Conservation (phyloP, 1,139 yeast genomes). For the Taphrina confusa region DNA sequence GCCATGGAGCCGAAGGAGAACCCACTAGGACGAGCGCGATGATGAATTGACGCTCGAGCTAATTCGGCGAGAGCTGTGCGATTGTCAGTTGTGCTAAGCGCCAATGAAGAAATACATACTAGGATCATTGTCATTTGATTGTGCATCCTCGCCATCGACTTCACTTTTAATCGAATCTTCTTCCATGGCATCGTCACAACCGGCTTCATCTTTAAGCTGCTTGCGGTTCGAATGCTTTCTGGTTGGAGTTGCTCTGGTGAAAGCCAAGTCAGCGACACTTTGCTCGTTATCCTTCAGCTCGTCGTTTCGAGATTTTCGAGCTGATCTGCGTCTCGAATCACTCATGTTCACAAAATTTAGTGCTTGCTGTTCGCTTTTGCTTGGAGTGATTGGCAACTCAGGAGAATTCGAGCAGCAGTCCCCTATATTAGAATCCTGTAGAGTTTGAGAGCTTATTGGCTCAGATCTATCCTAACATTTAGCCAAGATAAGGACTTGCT, state of each 20-base stretch:
- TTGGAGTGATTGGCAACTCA: background rate
- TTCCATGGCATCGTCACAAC: constrained; percentile 36
- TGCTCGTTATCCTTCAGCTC: constrained; percentile 19
- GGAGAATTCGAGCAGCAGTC: too few relatives aligned
- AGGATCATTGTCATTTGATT: constrained; percentile 41
- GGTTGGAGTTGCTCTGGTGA: background rate
- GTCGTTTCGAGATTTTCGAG: constrained; percentile 26
- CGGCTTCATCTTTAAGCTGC: constrained; percentile 18
- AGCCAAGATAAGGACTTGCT: too few relatives aligned
- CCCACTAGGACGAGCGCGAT: constrained; percentile 40
- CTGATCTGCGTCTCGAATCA: constrained; percentile 24
- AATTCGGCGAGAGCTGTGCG: constrained; percentile 10
- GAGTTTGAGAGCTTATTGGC: too few relatives aligned
- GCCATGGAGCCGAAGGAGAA: constrained; percentile 44
- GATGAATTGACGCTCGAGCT: constrained; percentile 35
- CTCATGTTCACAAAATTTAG: background rate
- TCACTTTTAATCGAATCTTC: constrained; percentile 43
- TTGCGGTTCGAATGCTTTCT: background rate
- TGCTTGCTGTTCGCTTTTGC: background rate
- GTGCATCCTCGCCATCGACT: constrained; percentile 42
- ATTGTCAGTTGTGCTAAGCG: constrained; percentile 29
- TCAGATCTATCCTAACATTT: too few relatives aligned
- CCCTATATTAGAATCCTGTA: too few relatives aligned
- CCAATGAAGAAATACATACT: constrained; percentile 25
- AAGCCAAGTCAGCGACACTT: background rate